These are phyloP conservation scores for Lanmaoa rubissima DNA, from an alignment of 768 basidiomycete species.

Conservation along the genomic window DNA sequence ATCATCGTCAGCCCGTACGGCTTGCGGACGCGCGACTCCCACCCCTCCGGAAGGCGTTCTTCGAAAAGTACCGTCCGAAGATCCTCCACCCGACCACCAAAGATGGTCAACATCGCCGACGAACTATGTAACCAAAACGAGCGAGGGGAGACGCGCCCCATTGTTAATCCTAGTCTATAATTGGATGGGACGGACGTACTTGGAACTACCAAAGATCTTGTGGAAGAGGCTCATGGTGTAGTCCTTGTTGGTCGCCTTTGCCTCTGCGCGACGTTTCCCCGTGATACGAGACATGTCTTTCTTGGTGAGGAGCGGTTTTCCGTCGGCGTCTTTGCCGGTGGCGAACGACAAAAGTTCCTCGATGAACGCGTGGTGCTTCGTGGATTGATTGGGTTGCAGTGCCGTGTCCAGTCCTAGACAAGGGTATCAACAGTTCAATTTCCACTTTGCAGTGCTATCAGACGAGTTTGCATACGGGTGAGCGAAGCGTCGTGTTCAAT, in stretches of 20 bases:
- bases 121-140: constrained; percentile 39
- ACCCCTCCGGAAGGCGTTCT: constrained; percentile 68
- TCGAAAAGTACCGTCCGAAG: constrained; percentile 55
- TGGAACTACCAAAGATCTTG: constrained; percentile 64
- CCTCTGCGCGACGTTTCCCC: constrained; percentile 61
- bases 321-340: constrained; percentile 54
- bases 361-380: constrained; percentile 49
- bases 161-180: background rate
- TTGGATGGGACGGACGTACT: constrained; percentile 44
- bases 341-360: constrained; percentile 59
- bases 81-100: constrained; percentile 62
- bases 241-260: constrained; percentile 52
- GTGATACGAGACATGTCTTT: constrained; percentile 59
- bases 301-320: constrained; percentile 46
- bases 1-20: constrained; percentile 59
- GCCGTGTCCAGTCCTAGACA: constrained; percentile 52
- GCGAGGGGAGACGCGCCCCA: no score
- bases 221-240: constrained; percentile 53
- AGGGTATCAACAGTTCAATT: background rate
- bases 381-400: constrained; percentile 49
- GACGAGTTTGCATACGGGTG: constrained; percentile 27
- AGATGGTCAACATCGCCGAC: constrained; percentile 63
- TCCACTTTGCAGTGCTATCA: no score
- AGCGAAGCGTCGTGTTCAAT: constrained; percentile 38
- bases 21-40: constrained; percentile 60